Conservation (phyloP, 495 filamentous ascomycete species). For the Penicillium silybi region DNA sequence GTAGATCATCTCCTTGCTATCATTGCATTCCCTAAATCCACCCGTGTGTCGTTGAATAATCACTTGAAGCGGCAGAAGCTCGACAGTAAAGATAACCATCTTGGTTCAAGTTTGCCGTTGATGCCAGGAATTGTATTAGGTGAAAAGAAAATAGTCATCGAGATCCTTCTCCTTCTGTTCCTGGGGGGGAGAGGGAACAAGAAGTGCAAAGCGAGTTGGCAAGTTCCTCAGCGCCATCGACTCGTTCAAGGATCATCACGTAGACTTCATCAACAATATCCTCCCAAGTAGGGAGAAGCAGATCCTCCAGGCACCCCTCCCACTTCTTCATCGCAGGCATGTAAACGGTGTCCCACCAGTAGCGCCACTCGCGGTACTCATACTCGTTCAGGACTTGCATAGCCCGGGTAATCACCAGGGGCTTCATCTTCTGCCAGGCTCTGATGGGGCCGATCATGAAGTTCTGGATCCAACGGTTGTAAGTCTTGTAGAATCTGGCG, state of each 20-base stretch:
- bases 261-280: constrained; percentile 23
- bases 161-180: neutral
- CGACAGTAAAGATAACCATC: no score
- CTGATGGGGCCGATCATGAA: constrained; percentile 3
- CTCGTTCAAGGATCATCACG: constrained; percentile 17
- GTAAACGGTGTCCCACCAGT: constrained; percentile 21
- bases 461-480: neutral
- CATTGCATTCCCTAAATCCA: neutral
- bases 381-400: neutral
- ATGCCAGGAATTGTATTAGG: neutral
- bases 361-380: constrained; percentile 16
- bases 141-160: neutral
- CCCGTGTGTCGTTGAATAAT: neutral
- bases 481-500: constrained; percentile 2
- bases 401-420: neutral
- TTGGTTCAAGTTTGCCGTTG: no score
- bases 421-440: neutral
- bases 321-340: constrained; percentile 23
- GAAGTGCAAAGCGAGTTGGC: neutral
- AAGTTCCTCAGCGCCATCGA: constrained; percentile 16
- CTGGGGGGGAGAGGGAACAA: neutral
- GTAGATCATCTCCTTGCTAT: neutral
- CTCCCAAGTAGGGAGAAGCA: constrained; percentile 24
- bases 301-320: constrained; percentile 9
- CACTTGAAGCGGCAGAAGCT: neutral